Conservation (phyloP, 345 rosid genomes). For the Corchorus capsularis region DNA sequence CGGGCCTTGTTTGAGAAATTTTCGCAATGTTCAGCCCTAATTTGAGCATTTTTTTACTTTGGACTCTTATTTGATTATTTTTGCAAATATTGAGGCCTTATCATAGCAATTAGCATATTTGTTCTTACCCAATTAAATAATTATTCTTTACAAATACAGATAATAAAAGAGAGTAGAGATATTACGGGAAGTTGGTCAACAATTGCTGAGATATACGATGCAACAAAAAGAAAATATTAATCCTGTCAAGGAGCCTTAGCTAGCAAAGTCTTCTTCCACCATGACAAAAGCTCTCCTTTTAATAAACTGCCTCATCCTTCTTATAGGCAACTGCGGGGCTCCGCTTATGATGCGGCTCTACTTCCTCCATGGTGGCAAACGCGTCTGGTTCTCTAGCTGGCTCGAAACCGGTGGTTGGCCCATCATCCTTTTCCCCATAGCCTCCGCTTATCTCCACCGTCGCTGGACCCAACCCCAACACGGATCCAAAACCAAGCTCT, state of each 20-base stretch:
- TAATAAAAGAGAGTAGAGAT: too few species aligned
- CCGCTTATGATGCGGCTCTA: conserved; percentile 74
- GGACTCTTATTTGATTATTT: too few species aligned
- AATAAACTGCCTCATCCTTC: conserved; percentile 44
- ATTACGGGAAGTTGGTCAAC: too few species aligned
- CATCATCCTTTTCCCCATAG: conserved; percentile 41
- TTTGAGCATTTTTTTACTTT: too few species aligned
- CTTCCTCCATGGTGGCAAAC: conserved; percentile 64
- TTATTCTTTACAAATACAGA: too few species aligned
- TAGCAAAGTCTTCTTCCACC: neutral
- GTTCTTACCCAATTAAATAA: too few species aligned
- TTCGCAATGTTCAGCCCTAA: too few species aligned
- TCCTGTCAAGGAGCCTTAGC: neutral
- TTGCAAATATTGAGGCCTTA: too few species aligned
- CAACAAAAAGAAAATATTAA: too few species aligned
- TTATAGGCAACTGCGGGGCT: conserved; percentile 65
- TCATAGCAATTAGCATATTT: too few species aligned
- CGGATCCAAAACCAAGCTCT: conserved; percentile 17
- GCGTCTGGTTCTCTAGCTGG: conserved; percentile 75
- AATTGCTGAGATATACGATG: too few species aligned
- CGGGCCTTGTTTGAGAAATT: too few species aligned
- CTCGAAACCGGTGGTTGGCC: conserved; percentile 64
- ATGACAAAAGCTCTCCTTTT: conserved; percentile 34
- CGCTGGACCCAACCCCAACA: conserved; percentile 18
- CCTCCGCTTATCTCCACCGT: conserved; percentile 34